These are phyloP conservation scores for Sugiyamaella xylanicola DNA, from an alignment of 1,139 yeast genomes.

Conservation along the genomic window DNA sequence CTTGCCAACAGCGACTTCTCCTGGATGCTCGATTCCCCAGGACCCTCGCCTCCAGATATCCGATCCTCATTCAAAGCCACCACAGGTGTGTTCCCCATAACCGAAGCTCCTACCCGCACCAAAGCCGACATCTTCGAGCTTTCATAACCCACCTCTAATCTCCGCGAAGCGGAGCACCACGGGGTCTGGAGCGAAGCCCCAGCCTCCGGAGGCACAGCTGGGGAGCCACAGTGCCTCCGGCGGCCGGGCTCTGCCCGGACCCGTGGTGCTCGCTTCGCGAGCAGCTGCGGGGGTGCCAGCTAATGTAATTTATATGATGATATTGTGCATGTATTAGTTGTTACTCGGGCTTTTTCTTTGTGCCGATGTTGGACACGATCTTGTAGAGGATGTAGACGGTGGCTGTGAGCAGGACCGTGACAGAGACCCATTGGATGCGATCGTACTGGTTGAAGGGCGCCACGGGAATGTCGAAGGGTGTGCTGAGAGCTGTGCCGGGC, in stretches of 20 bases:
- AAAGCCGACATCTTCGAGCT: conserved; percentile 19
- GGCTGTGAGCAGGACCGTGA: conserved; percentile 39
- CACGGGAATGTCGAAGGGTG: conserved; percentile 48
- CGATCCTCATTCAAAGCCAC: conserved; percentile 16
- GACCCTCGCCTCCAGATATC: conserved; percentile 18
- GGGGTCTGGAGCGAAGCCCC: neutral
- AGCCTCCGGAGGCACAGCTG: neutral
- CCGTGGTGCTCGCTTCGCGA: too few species aligned
- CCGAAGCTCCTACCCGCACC: conserved; percentile 8
- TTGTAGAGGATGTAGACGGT: conserved; percentile 41
- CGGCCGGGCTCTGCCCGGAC: too few species aligned
- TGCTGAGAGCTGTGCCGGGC: conserved; percentile 31
- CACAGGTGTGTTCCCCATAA: neutral
- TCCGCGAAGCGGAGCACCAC: neutral
- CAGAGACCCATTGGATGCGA: conserved; percentile 41
- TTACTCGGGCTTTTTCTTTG: conserved; percentile 8
- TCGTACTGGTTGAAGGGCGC: conserved; percentile 39
- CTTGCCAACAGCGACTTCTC: conserved; percentile 32
- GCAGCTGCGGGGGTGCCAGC: too few species aligned
- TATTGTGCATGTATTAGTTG: neutral
- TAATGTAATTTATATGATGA: conserved; percentile 2
- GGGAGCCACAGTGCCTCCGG: too few species aligned
- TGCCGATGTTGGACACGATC: conserved; percentile 27
- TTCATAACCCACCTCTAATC: neutral
- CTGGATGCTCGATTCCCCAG: conserved; percentile 29